Base-by-base conservation (phyloP, 2,329 filamentous ascomycete genomes). In the Aspergillus sp. region DNA sequence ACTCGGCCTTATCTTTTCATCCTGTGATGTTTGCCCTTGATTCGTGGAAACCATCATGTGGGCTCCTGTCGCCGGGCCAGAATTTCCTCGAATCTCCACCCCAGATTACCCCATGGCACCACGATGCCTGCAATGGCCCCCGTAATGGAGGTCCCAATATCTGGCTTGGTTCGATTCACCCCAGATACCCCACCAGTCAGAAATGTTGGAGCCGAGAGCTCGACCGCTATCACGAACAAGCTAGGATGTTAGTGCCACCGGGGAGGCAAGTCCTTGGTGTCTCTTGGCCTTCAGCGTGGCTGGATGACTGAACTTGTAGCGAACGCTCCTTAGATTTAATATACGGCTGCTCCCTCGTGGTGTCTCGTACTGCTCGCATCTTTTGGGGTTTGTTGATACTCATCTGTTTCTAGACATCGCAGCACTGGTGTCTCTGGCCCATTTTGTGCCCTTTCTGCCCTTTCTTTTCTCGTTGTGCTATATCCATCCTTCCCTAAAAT, bases 1-100 rank as follows among this genome's bases (percentile, higher is more conserved):
- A 72, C 56, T 67, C 54, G 45, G 61, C 63, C 64, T 65, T 56
- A 63, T 65, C 63, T 51, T 62, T 49, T 16, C 54, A 36, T 39
- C 56, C 49, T 20, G 46, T 24, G 47, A 24, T 45, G 12, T 24
- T 31, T 42, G 16, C 26, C 39, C 57, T 49, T 68, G 66, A 73
- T 73, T 73, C 66, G 71, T 72, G 71, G 71, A 70, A 71, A 63
- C 55, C 20, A 39, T 50, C n/a, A 50, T 52, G 50, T 52, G 36
- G 55, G 36, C 36, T 42, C 36, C 49, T 62, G 49, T 45, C 56
- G 31, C 50, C 63, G 62, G 63, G 55, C 62, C 57, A 69, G 69
- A 68, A 71, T 66, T 70, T 71, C 70, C 70, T 72, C 69, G 68
- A 72, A 71, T 71, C 66, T 64, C 62, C 63, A 65, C 67, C 65